Percentiles rank a stretch among this genome's conserved stretches.
phyloP scores from a whole-genome alignment of 2,329 filamentous ascomycete species.

The Camillea tinctor region DNA sequence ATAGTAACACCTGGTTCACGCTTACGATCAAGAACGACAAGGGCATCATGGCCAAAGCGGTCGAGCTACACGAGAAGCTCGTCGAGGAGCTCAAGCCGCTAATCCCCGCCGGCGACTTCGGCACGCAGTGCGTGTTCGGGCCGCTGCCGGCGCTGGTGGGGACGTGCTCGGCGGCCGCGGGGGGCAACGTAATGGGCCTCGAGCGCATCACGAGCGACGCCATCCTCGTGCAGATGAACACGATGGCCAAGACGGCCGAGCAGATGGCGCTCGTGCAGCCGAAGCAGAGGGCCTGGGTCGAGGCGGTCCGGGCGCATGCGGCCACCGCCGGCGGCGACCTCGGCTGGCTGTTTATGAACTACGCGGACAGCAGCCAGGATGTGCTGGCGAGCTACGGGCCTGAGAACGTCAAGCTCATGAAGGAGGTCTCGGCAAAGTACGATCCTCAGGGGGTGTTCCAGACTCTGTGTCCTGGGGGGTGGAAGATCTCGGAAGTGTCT shows the following conservation, averaged over 20 bases:
- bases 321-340: not conserved
- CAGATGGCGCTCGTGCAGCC: not conserved
- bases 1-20: constrained; percentile 38
- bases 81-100: constrained; percentile 25
- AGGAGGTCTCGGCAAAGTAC: constrained; percentile 29
- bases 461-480: constrained; percentile 31
- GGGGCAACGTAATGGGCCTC: not conserved
- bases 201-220: not conserved
- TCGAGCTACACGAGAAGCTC: constrained; percentile 32
- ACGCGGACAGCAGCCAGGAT: not conserved
- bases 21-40: constrained; percentile 37
- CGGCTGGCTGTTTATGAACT: not conserved
- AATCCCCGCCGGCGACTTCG: constrained; percentile 28
- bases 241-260: not conserved
- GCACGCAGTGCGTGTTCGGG: constrained; percentile 34
- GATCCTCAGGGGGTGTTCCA: constrained; percentile 36
- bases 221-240: not conserved
- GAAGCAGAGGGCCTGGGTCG: not conserved
- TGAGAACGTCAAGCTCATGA: constrained; percentile 30
- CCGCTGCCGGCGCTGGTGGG: constrained; percentile 13
- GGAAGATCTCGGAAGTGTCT: constrained; percentile 7
- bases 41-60: constrained; percentile 34
- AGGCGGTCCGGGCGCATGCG: not conserved
- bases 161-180: not conserved
- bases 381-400: constrained; percentile 27